These are phyloP conservation scores for Heterobasidion irregulare DNA, from an alignment of 1,284 basidiomycete genomes.

Conservation along the genomic window DNA sequence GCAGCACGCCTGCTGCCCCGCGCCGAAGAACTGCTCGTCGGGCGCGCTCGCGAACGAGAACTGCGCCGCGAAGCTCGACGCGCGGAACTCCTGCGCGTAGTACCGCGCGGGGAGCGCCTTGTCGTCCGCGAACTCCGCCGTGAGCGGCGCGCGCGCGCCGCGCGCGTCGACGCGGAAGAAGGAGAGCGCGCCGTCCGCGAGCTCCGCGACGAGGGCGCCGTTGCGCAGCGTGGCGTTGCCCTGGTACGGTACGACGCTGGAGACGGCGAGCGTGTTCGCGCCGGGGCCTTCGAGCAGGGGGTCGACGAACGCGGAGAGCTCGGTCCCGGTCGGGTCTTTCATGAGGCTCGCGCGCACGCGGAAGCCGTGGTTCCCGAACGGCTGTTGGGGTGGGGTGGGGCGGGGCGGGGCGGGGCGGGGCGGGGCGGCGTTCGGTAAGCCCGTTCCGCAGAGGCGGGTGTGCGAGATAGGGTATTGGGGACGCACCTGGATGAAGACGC, in stretches of 20 bases:
- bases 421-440: too few species aligned
- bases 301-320: constrained; percentile 28
- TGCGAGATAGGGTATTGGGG: neutral
- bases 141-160: constrained; percentile 24
- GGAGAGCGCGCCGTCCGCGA: constrained; percentile 22
- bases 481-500: constrained; percentile 28
- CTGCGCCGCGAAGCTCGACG: constrained; percentile 26
- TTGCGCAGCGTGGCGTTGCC: constrained; percentile 27
- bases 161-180: constrained; percentile 27
- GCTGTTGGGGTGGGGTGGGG: constrained; percentile 15
- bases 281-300: constrained; percentile 31
- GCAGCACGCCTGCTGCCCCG: constrained; percentile 33
- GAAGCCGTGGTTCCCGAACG: constrained; percentile 30
- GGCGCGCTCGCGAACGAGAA: constrained; percentile 27
- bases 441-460: neutral
- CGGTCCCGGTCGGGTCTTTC: constrained; percentile 28
- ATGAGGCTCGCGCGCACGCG: constrained; percentile 30
- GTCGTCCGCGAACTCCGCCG: constrained; percentile 27
- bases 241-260: constrained; percentile 22
- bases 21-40: constrained; percentile 30
- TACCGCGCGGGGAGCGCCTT: constrained; percentile 27
- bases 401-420: too few species aligned
- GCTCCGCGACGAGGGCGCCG: constrained; percentile 24
- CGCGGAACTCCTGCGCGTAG: constrained; percentile 27
- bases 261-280: constrained; percentile 22